Evolutionary conservation across 345 rosid genomes (phyloP).

Genomic region (Bruguiera parviflora): DNA sequence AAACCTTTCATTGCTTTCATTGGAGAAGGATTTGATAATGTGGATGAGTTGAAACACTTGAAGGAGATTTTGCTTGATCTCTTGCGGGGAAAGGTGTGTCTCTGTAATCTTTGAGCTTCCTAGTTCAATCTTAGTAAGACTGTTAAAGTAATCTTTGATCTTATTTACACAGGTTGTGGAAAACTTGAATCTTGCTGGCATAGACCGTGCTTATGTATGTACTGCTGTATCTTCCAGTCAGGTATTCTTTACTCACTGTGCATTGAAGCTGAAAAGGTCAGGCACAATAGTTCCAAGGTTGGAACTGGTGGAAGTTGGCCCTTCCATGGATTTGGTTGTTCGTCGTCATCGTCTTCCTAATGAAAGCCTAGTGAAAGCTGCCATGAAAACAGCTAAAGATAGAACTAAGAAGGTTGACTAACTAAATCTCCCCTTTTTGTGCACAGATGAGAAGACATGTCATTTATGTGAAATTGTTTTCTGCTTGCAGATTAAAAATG

Average conservation of each 20-base stretch:
- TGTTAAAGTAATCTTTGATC: slow-evolving; percentile 6
- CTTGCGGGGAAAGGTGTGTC: slow-evolving; percentile 73
- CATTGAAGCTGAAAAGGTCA: slow-evolving; percentile 77
- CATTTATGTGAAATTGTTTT: slow-evolving; percentile 9
- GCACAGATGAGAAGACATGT: not conserved
- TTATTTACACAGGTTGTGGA: slow-evolving; percentile 68
- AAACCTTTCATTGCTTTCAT: slow-evolving; percentile 78
- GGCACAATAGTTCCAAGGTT: slow-evolving; percentile 84
- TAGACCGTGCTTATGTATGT: slow-evolving; percentile 80
- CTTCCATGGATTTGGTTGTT: slow-evolving; percentile 87
- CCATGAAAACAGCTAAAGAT: slow-evolving; percentile 71
- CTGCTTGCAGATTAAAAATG: slow-evolving; percentile 63
- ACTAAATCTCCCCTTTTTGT: not conserved
- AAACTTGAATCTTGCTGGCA: slow-evolving; percentile 73
- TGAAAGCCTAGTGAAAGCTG: slow-evolving; percentile 71
- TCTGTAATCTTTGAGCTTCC: not conserved
- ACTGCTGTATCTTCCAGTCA: slow-evolving; percentile 68
- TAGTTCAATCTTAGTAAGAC: not conserved
- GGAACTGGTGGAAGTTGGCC: slow-evolving; percentile 92
- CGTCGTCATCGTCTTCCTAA: slow-evolving; percentile 94
- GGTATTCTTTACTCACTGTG: slow-evolving; percentile 76
- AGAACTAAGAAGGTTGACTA: slow-evolving; percentile 65
- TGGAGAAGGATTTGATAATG: slow-evolving; percentile 85
- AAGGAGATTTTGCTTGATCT: slow-evolving; percentile 86
- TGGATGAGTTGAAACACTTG: slow-evolving; percentile 74